A percentile compares a stretch with the other conserved stretches of the same genome.
phyloP scores from a whole-genome alignment of 1,139 yeast species.

The Debaryomyces coudertii region DNA sequence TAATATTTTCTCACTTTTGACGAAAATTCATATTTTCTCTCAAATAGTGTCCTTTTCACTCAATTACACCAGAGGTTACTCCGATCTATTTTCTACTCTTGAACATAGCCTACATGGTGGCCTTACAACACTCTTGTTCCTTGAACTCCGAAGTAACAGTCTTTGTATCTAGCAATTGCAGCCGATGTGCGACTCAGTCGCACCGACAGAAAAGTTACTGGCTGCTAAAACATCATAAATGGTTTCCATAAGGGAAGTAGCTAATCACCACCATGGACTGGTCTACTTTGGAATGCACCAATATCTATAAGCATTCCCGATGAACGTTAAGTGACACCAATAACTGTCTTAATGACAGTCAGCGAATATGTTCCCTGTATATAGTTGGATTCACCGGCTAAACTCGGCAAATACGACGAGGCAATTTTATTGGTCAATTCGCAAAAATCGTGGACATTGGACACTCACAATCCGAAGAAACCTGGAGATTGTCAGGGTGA shows the following conservation, averaged over 20 bases:
- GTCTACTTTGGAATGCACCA: no score
- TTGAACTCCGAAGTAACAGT: background rate
- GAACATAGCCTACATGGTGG: no score
- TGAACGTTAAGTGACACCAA: background rate
- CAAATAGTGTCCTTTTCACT: background rate
- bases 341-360: background rate
- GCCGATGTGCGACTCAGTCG: background rate
- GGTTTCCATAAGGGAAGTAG: background rate
- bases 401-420: background rate
- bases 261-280: background rate
- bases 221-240: background rate
- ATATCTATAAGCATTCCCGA: no score
- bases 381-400: background rate
- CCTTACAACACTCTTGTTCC: background rate
- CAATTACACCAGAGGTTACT: no score
- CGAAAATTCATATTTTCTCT: background rate
- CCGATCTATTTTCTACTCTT: no score
- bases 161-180: background rate
- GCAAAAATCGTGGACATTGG: conserved; percentile 5
- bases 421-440: conserved; percentile 11
- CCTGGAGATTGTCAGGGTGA: conserved; percentile 14
- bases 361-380: background rate
- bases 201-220: background rate
- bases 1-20: no score
- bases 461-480: conserved; percentile 10